These are phyloP conservation scores for Colletotrichum noveboracense DNA, from an alignment of 2,329 filamentous ascomycete species.

Conservation along the genomic window DNA sequence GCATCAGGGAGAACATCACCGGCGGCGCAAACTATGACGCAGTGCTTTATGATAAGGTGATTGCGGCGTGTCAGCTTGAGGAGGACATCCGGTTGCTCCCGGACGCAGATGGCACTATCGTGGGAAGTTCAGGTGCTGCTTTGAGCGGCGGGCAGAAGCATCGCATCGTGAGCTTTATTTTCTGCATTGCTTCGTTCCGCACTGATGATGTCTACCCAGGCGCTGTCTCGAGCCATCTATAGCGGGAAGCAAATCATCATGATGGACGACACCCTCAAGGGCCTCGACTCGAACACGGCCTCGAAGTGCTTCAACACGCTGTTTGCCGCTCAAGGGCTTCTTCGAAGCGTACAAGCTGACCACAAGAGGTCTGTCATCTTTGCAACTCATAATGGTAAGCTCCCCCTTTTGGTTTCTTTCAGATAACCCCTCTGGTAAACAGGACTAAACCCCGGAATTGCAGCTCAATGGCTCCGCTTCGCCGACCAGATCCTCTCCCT, in stretches of 20 bases:
- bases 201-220: not conserved
- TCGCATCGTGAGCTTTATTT: not conserved
- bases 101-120: not conserved
- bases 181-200: too few species aligned
- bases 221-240: slow-evolving; percentile 3
- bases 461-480: slow-evolving; percentile 1
- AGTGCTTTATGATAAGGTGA: slow-evolving; percentile 34
- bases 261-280: slow-evolving; percentile 11
- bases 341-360: slow-evolving; percentile 28
- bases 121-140: not conserved
- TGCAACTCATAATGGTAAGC: slow-evolving; percentile 37
- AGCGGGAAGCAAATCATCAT: slow-evolving; percentile 5
- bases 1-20: slow-evolving; percentile 24
- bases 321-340: not conserved
- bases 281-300: slow-evolving; percentile 5
- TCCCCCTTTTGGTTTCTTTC: not conserved
- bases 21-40: slow-evolving; percentile 21
- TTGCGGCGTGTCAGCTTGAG: not conserved
- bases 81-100: not conserved
- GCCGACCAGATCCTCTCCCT: slow-evolving; percentile 3
- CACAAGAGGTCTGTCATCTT: slow-evolving; percentile 44
- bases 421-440: not conserved
- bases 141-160: slow-evolving; percentile 13
- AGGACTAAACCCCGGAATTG: not conserved
- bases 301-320: slow-evolving; percentile 1